A percentile compares a stretch with the other conserved stretches of the same genome.
These are phyloP conservation scores for Paramecium biaurelia DNA, from an alignment of 73 alveolate species.

Conservation along the genomic window DNA sequence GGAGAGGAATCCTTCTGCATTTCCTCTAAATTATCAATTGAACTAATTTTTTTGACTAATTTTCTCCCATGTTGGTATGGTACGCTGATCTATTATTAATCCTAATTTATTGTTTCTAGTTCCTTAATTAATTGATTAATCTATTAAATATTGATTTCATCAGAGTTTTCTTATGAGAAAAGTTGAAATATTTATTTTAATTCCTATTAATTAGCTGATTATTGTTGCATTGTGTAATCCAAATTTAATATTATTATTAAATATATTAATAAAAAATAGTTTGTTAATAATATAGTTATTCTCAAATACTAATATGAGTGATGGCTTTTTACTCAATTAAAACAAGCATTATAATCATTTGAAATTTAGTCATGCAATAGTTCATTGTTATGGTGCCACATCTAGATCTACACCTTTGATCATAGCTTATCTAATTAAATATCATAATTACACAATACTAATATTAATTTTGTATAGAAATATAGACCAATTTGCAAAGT, in stretches of 20 bases:
- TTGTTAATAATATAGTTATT: conserved; percentile 44
- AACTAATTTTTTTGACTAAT: neutral
- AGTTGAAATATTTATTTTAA: neutral
- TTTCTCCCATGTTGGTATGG: neutral
- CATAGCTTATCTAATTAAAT: conserved; percentile 85
- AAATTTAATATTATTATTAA: neutral
- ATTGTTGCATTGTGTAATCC: neutral
- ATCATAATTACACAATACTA: conserved; percentile 69
- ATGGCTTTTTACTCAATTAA: neutral
- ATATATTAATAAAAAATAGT: neutral
- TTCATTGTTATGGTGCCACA: conserved; percentile 87
- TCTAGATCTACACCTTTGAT: conserved; percentile 88
- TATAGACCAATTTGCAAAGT: conserved; percentile 77
- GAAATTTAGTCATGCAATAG: conserved; percentile 73
- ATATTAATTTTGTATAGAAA: conserved; percentile 75
- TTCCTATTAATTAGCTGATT: neutral
- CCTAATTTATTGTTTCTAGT: neutral
- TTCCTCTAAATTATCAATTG: conserved; percentile 10
- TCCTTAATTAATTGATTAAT: neutral
- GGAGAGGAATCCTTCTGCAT: neutral
- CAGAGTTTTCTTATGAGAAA: neutral
- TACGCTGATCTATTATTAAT: neutral
- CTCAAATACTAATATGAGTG: neutral
- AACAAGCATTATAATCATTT: neutral
- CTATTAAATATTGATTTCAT: neutral